These are phyloP conservation scores for Schizosaccharomyces lindneri DNA, from an alignment of 805 yeast species.

Conservation along the genomic window DNA sequence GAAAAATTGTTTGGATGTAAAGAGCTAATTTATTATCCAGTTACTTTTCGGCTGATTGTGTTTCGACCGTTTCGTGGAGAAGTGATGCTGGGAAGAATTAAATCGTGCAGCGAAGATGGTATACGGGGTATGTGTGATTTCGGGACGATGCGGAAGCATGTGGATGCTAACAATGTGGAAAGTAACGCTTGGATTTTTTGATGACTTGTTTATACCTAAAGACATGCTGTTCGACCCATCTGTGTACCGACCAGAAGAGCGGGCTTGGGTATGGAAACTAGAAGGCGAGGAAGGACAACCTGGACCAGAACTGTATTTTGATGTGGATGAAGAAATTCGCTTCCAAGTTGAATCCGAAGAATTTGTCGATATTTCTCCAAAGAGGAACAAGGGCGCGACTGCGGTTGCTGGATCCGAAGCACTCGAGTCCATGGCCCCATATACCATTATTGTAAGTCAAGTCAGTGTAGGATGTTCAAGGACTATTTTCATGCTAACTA, in stretches of 20 bases:
- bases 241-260: slow-evolving; percentile 30
- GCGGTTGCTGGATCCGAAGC: not conserved
- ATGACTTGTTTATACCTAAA: slow-evolving; percentile 76
- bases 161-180: not conserved
- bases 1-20: not conserved
- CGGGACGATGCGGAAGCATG: no score
- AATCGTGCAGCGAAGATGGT: slow-evolving; percentile 70
- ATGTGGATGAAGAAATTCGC: slow-evolving; percentile 72
- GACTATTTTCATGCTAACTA: not conserved
- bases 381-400: slow-evolving; percentile 20
- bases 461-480: no score
- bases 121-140: slow-evolving; percentile 19
- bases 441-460: not conserved
- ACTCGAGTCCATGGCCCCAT: not conserved
- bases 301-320: slow-evolving; percentile 56
- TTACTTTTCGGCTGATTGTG: slow-evolving; percentile 46
- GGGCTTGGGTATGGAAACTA: slow-evolving; percentile 83
- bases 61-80: slow-evolving; percentile 94
- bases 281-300: slow-evolving; percentile 14
- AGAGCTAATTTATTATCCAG: slow-evolving; percentile 10
- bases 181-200: slow-evolving; percentile 62
- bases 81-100: slow-evolving; percentile 74
- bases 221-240: slow-evolving; percentile 57
- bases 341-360: slow-evolving; percentile 78
- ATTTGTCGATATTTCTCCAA: slow-evolving; percentile 64